Conservation (phyloP, 2,329 filamentous ascomycete species). For the Dactylonectria macrodidyma region DNA sequence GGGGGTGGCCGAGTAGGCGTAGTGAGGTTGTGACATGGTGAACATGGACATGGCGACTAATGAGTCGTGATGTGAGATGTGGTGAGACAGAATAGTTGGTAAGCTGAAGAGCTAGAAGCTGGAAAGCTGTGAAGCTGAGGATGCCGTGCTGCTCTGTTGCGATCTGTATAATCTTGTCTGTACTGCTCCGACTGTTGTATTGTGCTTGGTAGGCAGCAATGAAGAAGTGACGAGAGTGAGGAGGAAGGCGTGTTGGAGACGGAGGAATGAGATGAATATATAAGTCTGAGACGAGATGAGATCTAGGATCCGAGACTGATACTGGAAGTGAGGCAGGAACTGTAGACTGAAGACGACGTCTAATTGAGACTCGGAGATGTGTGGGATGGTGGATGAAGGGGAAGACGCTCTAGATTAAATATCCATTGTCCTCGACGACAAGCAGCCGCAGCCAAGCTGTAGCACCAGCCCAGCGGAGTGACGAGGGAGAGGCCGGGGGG, state of each 20-base stretch:
- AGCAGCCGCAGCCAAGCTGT: constrained; percentile 37
- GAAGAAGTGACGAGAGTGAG: constrained; percentile 8
- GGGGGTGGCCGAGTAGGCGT: constrained; percentile 51
- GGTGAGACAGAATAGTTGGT: constrained; percentile 18
- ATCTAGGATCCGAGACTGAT: constrained; percentile 19
- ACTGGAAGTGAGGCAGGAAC: constrained; percentile 28
- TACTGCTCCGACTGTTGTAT: constrained; percentile 15
- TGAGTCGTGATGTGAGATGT: constrained; percentile 13
- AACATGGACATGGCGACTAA: constrained; percentile 53
- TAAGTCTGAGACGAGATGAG: constrained; percentile 7
- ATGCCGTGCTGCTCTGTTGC: constrained; percentile 19
- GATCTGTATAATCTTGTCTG: constrained; percentile 12
- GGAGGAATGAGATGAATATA: constrained; percentile 9
- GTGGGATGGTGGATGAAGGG: constrained; percentile 44
- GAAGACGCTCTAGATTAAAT: constrained; percentile 53
- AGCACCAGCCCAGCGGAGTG: constrained; percentile 28
- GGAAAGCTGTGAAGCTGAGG: background rate
- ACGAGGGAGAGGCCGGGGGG: constrained; percentile 32
- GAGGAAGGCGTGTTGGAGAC: constrained; percentile 2
- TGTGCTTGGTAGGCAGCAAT: constrained; percentile 20
- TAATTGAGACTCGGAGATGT: constrained; percentile 42
- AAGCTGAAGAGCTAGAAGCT: constrained; percentile 13
- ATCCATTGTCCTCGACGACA: constrained; percentile 36
- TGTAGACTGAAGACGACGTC: constrained; percentile 12
- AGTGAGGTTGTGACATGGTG: constrained; percentile 53